A percentile compares a stretch with the other conserved stretches of the same genome.
Conservation (phyloP, 2,329 filamentous ascomycete species). For the Hypoxylon sp. region DNA sequence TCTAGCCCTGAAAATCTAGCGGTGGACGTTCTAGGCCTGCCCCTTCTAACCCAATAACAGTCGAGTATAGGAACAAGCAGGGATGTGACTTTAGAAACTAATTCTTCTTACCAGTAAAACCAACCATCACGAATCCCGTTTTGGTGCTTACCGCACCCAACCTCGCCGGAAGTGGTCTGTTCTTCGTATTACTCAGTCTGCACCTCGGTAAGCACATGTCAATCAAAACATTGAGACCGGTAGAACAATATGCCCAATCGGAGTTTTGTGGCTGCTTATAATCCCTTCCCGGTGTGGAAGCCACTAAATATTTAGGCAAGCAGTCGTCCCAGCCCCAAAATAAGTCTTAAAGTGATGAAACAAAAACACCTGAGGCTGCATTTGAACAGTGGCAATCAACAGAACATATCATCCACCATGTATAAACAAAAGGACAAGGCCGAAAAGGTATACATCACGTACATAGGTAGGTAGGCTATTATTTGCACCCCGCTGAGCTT, state of each 20-base stretch:
- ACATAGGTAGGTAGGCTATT: background rate
- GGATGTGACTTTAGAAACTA: slow-evolving; percentile 5
- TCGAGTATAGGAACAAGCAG: background rate
- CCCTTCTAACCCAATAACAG: background rate
- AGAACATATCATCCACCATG: background rate
- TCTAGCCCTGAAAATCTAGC: background rate
- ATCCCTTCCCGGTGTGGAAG: background rate
- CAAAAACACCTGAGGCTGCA: background rate
- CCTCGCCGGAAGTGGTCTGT: slow-evolving; percentile 13
- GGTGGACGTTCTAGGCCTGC: background rate
- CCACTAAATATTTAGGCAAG: slow-evolving; percentile 2
- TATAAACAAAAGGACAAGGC: background rate
- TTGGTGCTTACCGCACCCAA: slow-evolving; percentile 13
- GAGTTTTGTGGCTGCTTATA: slow-evolving; percentile 16
- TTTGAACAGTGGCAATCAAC: background rate
- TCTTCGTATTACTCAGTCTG: slow-evolving; percentile 1
- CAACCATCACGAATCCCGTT: background rate
- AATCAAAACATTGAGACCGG: slow-evolving; percentile 27
- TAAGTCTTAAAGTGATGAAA: background rate
- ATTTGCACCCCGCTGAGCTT: background rate
- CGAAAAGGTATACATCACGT: background rate
- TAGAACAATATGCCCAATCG: slow-evolving; percentile 16
- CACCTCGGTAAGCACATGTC: slow-evolving; percentile 12
- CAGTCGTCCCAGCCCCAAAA: background rate
- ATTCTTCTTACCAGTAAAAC: background rate